Evolutionary conservation across 306 rosid species (phyloP).

Genomic region (Rosa lucieae): DNA sequence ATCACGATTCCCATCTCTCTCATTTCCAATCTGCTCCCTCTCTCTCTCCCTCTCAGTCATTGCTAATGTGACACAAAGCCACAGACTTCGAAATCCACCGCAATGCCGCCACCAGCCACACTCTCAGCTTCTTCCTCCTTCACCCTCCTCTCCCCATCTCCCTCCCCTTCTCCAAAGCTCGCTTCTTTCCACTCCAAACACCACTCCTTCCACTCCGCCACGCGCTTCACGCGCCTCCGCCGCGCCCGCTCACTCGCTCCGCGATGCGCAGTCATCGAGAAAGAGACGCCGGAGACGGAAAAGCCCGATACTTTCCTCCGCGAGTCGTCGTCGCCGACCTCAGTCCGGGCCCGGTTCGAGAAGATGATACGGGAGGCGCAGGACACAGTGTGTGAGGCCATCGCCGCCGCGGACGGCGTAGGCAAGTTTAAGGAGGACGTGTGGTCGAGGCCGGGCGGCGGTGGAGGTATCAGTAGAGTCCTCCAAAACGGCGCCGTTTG

Average conservation of each 20-base stretch:
- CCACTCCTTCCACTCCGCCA: not conserved
- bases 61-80: not conserved
- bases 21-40: not conserved
- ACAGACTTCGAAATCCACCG: not conserved
- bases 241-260: slow-evolving; percentile 10
- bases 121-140: slow-evolving; percentile 38
- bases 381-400: slow-evolving; percentile 74
- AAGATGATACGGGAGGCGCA: slow-evolving; percentile 97
- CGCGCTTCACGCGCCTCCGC: slow-evolving; percentile 16
- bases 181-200: not conserved
- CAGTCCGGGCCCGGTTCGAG: slow-evolving; percentile 83
- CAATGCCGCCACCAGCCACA: slow-evolving; percentile 34
- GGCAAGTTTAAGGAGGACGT: slow-evolving; percentile 85
- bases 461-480: slow-evolving; percentile 96
- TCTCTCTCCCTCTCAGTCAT: not conserved
- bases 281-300: slow-evolving; percentile 72
- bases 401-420: slow-evolving; percentile 77
- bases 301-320: slow-evolving; percentile 84
- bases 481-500: slow-evolving; percentile 90
- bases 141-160: slow-evolving; percentile 25
- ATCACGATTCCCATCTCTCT: not conserved
- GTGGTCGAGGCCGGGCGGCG: slow-evolving; percentile 98
- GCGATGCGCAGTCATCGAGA: slow-evolving; percentile 60
- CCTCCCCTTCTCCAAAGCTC: slow-evolving; percentile 17
- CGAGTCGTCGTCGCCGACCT: slow-evolving; percentile 40